These are phyloP conservation scores for Cutaneotrichosporon dermatis DNA, from an alignment of 1,284 basidiomycete species.

Conservation along the genomic window DNA sequence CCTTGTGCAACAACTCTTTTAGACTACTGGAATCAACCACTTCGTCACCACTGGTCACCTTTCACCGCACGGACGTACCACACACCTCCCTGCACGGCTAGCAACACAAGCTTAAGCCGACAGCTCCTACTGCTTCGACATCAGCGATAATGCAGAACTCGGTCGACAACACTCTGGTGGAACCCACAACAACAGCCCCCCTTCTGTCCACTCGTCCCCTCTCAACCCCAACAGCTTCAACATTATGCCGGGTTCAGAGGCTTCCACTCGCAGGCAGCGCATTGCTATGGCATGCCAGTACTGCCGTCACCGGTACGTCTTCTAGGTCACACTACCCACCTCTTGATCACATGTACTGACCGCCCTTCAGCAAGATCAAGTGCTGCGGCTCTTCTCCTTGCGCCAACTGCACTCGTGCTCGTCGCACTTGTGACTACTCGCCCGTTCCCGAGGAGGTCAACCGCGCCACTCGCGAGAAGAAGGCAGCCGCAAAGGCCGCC, in stretches of 20 bases:
- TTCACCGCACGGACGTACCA: neutral
- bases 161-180: neutral
- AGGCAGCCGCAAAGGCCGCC: conserved; percentile 40
- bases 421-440: conserved; percentile 44
- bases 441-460: conserved; percentile 48
- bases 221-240: conserved; percentile 8
- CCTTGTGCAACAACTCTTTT: conserved; percentile 3
- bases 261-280: conserved; percentile 35
- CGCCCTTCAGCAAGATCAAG: conserved; percentile 42
- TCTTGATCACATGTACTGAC: conserved; percentile 1
- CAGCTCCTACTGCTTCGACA: neutral
- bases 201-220: conserved; percentile 5
- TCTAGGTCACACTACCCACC: neutral
- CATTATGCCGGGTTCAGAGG: conserved; percentile 22
- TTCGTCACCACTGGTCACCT: neutral
- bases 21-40: conserved; percentile 2
- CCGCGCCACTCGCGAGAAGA: conserved; percentile 44
- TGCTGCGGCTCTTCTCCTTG: conserved; percentile 47
- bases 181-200: neutral
- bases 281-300: conserved; percentile 47
- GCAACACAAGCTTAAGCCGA: neutral
- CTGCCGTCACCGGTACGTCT: conserved; percentile 45
- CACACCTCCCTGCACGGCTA: neutral
- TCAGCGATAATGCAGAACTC: conserved; percentile 1
- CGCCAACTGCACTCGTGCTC: conserved; percentile 44